phyloP scores from a whole-genome alignment of 805 yeast genomes.

The Candida takata region DNA sequence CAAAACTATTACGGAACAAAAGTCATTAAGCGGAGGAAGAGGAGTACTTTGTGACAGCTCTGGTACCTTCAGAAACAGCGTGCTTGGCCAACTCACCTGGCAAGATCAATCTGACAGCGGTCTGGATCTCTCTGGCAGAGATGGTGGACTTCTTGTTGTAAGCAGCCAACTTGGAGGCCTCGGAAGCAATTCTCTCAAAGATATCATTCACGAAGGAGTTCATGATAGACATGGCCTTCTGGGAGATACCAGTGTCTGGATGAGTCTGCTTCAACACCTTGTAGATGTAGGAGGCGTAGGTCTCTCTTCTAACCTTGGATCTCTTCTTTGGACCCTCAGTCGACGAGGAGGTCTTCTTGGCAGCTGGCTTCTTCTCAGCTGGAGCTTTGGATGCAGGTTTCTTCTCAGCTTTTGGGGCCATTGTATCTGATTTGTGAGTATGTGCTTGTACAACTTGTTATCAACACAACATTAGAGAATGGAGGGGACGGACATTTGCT shows the following conservation, averaged over 20 bases:
- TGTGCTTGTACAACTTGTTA: no score
- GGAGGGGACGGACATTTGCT: constrained; percentile 5
- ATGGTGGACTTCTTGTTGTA: constrained; percentile 98
- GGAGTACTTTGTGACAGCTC: constrained; percentile 96
- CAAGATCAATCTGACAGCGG: constrained; percentile 95
- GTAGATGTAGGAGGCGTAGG: constrained; percentile 96
- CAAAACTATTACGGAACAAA: no score
- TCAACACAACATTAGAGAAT: no score
- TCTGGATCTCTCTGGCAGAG: constrained; percentile 97
- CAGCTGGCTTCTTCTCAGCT: constrained; percentile 90
- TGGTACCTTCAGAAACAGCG: constrained; percentile 97
- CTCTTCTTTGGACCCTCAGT: constrained; percentile 82
- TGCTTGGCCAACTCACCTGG: constrained; percentile 99
- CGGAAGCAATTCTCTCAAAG: constrained; percentile 96
- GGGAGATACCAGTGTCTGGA: constrained; percentile 99
- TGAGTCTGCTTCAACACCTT: constrained; percentile 97
- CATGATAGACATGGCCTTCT: constrained; percentile 97
- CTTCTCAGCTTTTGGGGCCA: constrained; percentile 56
- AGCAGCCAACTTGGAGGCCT: constrained; percentile 97
- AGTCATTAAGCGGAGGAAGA: constrained; percentile 41
- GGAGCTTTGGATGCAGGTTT: constrained; percentile 92
- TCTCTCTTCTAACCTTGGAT: constrained; percentile 93
- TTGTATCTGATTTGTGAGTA: no score
- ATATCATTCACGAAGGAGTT: constrained; percentile 97
- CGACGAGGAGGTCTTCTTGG: constrained; percentile 81